phyloP scores from a whole-genome alignment of 106 monocot species.

The Acorus calamus region DNA sequence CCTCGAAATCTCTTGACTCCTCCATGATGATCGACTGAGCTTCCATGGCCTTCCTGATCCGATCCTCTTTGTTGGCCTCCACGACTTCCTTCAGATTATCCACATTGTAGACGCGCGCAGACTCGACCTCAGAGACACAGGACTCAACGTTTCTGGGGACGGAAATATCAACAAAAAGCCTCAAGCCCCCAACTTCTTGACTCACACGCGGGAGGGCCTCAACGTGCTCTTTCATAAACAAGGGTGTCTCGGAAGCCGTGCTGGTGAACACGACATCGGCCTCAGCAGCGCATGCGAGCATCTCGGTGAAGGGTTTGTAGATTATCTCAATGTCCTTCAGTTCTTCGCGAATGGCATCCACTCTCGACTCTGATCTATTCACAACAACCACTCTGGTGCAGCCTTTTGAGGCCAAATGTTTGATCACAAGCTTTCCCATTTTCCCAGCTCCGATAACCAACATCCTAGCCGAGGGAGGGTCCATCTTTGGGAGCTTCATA shows the following conservation, averaged over 20 bases:
- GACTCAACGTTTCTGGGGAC: conserved; percentile 89
- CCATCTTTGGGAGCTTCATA: conserved; percentile 68
- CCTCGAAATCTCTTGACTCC: conserved; percentile 69
- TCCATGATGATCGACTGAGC: conserved; percentile 67
- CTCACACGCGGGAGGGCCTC: conserved; percentile 51
- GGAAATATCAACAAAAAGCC: conserved; percentile 85
- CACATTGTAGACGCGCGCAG: conserved; percentile 60
- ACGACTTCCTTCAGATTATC: conserved; percentile 96
- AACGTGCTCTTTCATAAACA: conserved; percentile 74
- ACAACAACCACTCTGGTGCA: conserved; percentile 74
- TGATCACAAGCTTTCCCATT: conserved; percentile 98
- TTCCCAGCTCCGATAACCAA: conserved; percentile 91
- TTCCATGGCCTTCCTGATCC: conserved; percentile 82
- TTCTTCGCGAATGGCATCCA: conserved; percentile 69
- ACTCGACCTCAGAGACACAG: conserved; percentile 38
- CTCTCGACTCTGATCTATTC: conserved; percentile 72
- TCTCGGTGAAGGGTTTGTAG: conserved; percentile 70
- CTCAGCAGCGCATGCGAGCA: conserved; percentile 63
- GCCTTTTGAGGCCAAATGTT: conserved; percentile 85
- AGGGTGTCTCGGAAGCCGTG: conserved; percentile 83
- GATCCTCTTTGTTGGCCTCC: conserved; percentile 93
- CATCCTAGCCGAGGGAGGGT: conserved; percentile 55
- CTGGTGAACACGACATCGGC: conserved; percentile 95
- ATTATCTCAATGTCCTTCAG: conserved; percentile 72
- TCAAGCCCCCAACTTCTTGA: conserved; percentile 34